phyloP scores from a whole-genome alignment of 345 rosid species.

The Dimocarpus longan region DNA sequence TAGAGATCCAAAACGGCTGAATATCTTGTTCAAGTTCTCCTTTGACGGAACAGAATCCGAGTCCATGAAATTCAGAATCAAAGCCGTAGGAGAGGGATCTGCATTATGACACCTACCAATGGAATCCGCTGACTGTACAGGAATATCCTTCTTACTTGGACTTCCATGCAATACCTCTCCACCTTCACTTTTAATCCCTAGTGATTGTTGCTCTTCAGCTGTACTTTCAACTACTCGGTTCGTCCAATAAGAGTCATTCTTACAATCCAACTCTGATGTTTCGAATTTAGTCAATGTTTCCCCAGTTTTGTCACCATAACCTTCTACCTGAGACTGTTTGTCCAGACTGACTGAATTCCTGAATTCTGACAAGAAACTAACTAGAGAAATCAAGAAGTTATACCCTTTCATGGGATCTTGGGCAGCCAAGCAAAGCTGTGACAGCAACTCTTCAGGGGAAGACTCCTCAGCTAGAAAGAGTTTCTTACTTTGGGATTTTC shows the following conservation, averaged over 20 bases:
- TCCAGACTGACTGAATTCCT: constrained; percentile 43
- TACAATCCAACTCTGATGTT: constrained; percentile 24
- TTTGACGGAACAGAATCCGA: constrained; percentile 47
- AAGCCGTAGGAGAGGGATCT: constrained; percentile 44
- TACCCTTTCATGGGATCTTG: constrained; percentile 35
- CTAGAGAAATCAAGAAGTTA: constrained; percentile 20
- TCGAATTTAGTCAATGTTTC: constrained; percentile 29
- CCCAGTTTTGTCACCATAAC: constrained; percentile 26
- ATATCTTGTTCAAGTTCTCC: constrained; percentile 52
- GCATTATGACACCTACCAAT: constrained; percentile 26
- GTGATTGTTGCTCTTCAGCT: constrained; percentile 30
- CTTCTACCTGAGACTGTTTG: constrained; percentile 27
- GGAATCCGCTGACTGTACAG: constrained; percentile 19
- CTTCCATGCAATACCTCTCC: constrained; percentile 28
- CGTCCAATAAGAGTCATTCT: constrained; percentile 37
- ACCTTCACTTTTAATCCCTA: constrained; percentile 28
- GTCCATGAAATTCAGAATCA: constrained; percentile 56
- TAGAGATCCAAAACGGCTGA: constrained; percentile 53
- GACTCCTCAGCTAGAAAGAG: constrained; percentile 25
- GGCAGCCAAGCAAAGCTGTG: constrained; percentile 42
- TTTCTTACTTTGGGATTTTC: constrained; percentile 25
- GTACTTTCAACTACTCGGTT: constrained; percentile 21
- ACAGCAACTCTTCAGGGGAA: constrained; percentile 38
- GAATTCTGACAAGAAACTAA: constrained; percentile 41
- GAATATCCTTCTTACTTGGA: constrained; percentile 19